phyloP scores from a whole-genome alignment of 768 basidiomycete species.

The Lanmaoa pseudosensibilis region DNA sequence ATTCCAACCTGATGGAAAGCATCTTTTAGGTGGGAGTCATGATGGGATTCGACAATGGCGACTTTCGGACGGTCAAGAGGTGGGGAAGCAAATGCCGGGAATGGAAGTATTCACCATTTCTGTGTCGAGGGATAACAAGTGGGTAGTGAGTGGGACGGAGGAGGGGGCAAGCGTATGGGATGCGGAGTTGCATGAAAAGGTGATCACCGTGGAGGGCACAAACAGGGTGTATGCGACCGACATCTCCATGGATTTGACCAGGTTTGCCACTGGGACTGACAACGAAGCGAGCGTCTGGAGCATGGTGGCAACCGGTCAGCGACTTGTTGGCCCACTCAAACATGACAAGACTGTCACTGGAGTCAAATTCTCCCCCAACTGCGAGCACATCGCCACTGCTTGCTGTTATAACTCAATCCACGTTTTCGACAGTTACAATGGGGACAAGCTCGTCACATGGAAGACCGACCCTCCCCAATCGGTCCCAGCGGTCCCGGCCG shows the following conservation, averaged over 20 bases:
- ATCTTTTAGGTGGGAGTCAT: not conserved
- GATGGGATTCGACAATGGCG: not conserved
- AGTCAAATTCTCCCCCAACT: too few relatives aligned
- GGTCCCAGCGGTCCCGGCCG: too few relatives aligned
- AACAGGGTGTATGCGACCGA: not conserved
- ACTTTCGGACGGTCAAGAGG: not conserved
- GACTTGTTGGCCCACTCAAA: too few relatives aligned
- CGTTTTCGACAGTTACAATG: too few relatives aligned
- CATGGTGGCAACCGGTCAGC: too few relatives aligned
- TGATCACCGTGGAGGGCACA: not conserved
- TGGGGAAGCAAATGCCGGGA: not conserved
- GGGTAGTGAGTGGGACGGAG: not conserved
- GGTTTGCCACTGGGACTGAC: not conserved
- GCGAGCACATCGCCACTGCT: too few relatives aligned
- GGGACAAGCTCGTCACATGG: too few relatives aligned
- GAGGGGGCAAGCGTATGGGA: not conserved
- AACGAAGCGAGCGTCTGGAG: too few relatives aligned
- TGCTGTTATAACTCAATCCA: too few relatives aligned
- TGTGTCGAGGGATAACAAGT: not conserved
- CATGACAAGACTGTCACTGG: too few relatives aligned
- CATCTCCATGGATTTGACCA: not conserved
- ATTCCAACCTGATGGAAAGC: not conserved
- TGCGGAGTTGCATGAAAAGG: rapidly evolving
- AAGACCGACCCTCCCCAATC: too few relatives aligned
- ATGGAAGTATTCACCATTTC: not conserved